Base-by-base conservation (phyloP, 1,284 basidiomycete species). In the Heterobasidion occidentale region DNA sequence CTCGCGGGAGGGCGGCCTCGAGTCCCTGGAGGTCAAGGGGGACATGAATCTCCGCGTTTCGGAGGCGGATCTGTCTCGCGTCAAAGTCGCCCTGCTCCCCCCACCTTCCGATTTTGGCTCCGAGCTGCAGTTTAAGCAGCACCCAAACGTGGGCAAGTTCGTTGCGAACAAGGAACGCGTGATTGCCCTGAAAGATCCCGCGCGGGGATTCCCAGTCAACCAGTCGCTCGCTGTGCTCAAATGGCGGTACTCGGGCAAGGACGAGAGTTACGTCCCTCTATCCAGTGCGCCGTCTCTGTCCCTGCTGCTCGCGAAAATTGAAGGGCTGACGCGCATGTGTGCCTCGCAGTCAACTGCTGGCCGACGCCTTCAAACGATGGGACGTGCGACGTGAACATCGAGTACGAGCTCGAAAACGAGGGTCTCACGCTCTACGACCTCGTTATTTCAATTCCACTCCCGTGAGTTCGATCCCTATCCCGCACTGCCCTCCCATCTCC, bases 341-440 rank as follows among this genome's bases (percentile, higher is more conserved):
- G 58, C 27, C 49, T 53, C 47, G 15, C 58, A 92, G 94, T 98
- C 70, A 98, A 94, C 66, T 95, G 92, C 71, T 98, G 96, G 96
- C 95, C 95, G 5, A 90, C 92, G 35, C 88, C 91, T 2, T 88
- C 90, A 52, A 94, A 92, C 63, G 88, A 94, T 63, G 93, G 93
- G 33, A 88, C 86, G 1, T 92, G 88, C 63, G 94, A 97, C 63
- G 92, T 98, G 56, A 96, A 90, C 69, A 92, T 98, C 64, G 96
- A 98, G 71, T 99, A 97, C 70, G 94, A 98, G 70, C 87, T 98
- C 51, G 93, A 96, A 69, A 89, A 93, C 59, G 83, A 88, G 61
- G 83, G 81, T 58, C 72, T 96, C 56, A 80, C 83, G 0, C 77
- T 98, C 3, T 84, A 90, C 66, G 92, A 97, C 67, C 82, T 96